Evolutionary conservation across 768 basidiomycete species (phyloP), one percentile per base, ranked within the genome.

Genomic region (Stropharia rugosoannulata): DNA sequence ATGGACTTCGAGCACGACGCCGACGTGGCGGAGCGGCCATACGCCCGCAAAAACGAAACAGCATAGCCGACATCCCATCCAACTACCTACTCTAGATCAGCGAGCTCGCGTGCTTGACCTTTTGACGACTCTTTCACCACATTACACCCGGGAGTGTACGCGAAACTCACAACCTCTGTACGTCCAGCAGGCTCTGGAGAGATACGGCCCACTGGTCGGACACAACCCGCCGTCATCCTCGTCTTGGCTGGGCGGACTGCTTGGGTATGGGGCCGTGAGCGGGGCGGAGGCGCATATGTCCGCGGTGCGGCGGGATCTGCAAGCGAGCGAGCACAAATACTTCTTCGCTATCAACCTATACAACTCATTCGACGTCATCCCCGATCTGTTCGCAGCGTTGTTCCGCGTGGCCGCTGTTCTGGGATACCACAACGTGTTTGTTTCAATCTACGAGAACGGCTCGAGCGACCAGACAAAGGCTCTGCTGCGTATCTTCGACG

Each of bases 311-410:
- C 64, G 73, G 15, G 72, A 72, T 47, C 62, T 76, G 25, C 62
- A 77, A 25, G 60, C 79, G 10, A 79, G 78, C 65, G 83, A 89
- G 61, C 97, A 99, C 84, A 98, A 99, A 70, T 99, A 98, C 71
- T 98, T 93, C 74, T 97, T 99, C 73, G 96, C 94, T 57, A 98
- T 99, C 81, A 99, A 99, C 74, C 80, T 98, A 56, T 98, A 98
- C 81, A 99, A 99, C 79, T 98, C 95, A 11, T 99, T 98, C 83
- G 95, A 97, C 74, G 77, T 98, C 69, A 95, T 98, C 62, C 95
- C 97, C 15, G 97, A 99, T 73, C 82, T 98, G 36, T 98, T 98
- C 70, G 87, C 94, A 32, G 95, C 95, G 18, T 87, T 99, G 63
- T 99, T 99, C 79, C 86, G 95, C 54, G 87, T 95, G 38, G 87